Percentiles rank a stretch among this genome's conserved stretches.
Evolutionary conservation across 2,329 filamentous ascomycete genomes (phyloP).

Genomic region (Calonectria fujianensis): DNA sequence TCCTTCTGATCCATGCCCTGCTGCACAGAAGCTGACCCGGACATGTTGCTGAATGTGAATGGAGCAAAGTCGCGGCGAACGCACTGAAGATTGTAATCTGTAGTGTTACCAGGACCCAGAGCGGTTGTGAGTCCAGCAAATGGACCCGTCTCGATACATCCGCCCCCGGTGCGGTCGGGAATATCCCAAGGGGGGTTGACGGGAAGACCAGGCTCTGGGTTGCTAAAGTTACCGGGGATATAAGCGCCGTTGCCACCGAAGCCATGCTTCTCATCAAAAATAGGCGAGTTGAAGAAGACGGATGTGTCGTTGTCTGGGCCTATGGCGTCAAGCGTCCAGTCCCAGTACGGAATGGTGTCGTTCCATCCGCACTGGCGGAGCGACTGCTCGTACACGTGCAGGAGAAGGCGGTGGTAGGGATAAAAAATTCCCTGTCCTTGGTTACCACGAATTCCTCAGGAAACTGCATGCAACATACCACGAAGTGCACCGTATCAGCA

Average conservation of each 20-base stretch:
- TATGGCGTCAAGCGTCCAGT: constrained; percentile 46
- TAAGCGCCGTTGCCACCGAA: constrained; percentile 45
- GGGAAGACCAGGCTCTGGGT: constrained; percentile 39
- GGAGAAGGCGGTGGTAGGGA: constrained; percentile 43
- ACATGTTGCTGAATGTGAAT: constrained; percentile 41
- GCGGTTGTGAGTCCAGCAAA: constrained; percentile 48
- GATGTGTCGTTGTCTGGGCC: constrained; percentile 43
- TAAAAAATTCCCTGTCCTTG: constrained; percentile 41
- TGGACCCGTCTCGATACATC: constrained; percentile 52
- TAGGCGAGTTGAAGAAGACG: constrained; percentile 49
- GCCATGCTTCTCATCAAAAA: constrained; percentile 57
- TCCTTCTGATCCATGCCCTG: constrained; percentile 50
- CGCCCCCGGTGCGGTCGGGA: constrained; percentile 46
- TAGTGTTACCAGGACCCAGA: constrained; percentile 38
- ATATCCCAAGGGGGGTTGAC: constrained; percentile 46
- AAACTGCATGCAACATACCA: constrained; percentile 4
- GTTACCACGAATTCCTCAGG: not conserved
- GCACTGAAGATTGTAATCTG: constrained; percentile 36
- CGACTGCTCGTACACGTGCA: constrained; percentile 51
- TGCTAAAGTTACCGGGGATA: constrained; percentile 41
- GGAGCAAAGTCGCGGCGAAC: constrained; percentile 44
- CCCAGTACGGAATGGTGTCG: constrained; percentile 52
- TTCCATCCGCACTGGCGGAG: constrained; percentile 51
- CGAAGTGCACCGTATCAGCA: constrained; percentile 42
- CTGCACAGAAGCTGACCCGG: constrained; percentile 41